A percentile compares a stretch with the other conserved stretches of the same genome.
These are phyloP conservation scores for Wickerhamomyces alni DNA, from an alignment of 805 yeast species.

Conservation along the genomic window DNA sequence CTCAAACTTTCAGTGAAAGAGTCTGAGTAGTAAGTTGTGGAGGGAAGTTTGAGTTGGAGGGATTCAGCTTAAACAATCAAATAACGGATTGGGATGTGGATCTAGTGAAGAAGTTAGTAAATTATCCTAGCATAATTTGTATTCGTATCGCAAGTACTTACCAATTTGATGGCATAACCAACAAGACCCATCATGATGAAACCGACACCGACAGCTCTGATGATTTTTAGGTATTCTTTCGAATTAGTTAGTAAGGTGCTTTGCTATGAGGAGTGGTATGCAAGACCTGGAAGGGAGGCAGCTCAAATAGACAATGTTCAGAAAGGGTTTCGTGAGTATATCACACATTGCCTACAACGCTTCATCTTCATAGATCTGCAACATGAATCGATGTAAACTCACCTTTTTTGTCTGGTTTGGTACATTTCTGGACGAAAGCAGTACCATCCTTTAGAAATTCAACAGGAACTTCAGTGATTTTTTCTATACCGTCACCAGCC, in stretches of 20 bases:
- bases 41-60: too few relatives aligned
- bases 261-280: too few relatives aligned
- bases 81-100: constrained; percentile 95
- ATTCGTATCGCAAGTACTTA: constrained; percentile 14
- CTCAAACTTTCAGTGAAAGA: too few relatives aligned
- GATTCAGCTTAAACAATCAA: constrained; percentile 62
- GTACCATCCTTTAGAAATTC: constrained; percentile 90
- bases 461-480: constrained; percentile 77
- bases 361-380: too few relatives aligned
- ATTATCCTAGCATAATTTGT: too few relatives aligned
- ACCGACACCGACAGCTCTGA: constrained; percentile 95
- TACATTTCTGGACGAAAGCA: constrained; percentile 83
- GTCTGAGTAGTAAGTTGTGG: too few relatives aligned
- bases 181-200: constrained; percentile 97
- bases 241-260: constrained; percentile 10
- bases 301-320: too few relatives aligned
- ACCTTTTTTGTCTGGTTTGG: constrained; percentile 85
- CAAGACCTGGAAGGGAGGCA: too few relatives aligned
- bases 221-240: constrained; percentile 74
- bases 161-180: constrained; percentile 89
- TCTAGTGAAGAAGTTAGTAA: constrained; percentile 19
- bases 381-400: too few relatives aligned
- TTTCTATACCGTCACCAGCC: constrained; percentile 62
- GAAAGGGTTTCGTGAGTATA: too few relatives aligned
- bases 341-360: too few relatives aligned